Base-by-base conservation (phyloP, 345 rosid species). In the Aquilaria malaccensis region DNA sequence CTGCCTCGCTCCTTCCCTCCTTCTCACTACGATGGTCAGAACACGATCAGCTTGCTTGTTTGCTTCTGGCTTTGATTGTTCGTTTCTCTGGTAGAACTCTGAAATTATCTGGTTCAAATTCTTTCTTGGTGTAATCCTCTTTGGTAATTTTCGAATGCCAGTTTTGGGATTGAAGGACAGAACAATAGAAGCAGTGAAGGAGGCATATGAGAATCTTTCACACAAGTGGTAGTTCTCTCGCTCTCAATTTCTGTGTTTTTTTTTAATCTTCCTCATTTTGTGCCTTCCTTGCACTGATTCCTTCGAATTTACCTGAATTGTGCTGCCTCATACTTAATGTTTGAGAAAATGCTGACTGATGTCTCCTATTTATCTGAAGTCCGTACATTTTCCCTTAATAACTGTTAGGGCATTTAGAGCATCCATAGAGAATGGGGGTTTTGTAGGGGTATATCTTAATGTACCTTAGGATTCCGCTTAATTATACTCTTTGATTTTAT, bases 1-100 rank as follows among this genome's bases (percentile, higher is more conserved):
- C 81, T 89, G 60, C 98, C 97, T 56, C 82, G 79, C 58, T 73
- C 85, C 49, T 93, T 82, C 67, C 94, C 97, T 66, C 74, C 75
- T 59, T 81, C 94, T 59, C 90, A 89, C 75, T 89, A 93, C 79
- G 90, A 89, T 45, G 88, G 98, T 93, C 52, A 10, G 64, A 67
- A 59, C 9, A 32, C 14, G 41, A 29, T 51, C 6, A 43, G 51
- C 41, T n/a, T 60, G 13, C 48, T 13, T 11, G 10, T 49, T 6
- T 31, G n/a, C 32, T 10, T 58, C 1, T 53, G 22, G 22, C 22
- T 1, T 58, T 11, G 37, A 15, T 11, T 52, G 33, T 29, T 13
- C 4, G 11, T 37, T 37, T 37, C 6, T 22, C 43, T 37, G 43
- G 43, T 52, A 41, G 50, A 15, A 37, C 7, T 37, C 43, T 37